Base-by-base conservation (phyloP, 345 rosid species). In the Eucalyptus cloeziana region DNA sequence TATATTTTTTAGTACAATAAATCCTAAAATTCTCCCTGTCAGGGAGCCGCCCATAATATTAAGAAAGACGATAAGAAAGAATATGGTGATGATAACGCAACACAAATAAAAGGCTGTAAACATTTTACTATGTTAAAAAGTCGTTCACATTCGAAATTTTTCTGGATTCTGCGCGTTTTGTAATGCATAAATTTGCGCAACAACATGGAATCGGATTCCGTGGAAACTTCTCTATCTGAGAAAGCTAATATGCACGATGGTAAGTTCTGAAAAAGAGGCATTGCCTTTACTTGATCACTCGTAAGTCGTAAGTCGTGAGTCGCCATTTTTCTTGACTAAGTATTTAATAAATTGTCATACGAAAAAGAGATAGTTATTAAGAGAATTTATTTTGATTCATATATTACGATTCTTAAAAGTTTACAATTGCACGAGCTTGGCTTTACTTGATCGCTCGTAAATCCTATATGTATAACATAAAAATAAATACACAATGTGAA, bases 391-490 rank as follows among this genome's bases (percentile, higher is more conserved):
- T 24, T 25, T 27, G 67, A 60, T 60, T 25, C 67, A 60, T 27
- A 5, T 60, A 25, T 25, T 25, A 58, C 14, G 12, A 25, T 58
- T 58, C n/a, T 58, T 25, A 58, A 58, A 11, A 58, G n/a, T 24
- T 25, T 25, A 25, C n/a, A 11, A 25, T 10, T 58, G 67, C 67
- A 25, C n/a, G n/a, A 58, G 67, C 67, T 25, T 58, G 67, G 30
- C 14, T 25, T 58, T 58, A 24, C n/a, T 58, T 24, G 64, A 24
- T 58, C n/a, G 14, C 64, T 24, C 25, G 67, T 2, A 58, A 58
- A 24, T 25, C 67, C 13, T 58, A 25, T 0, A 0, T 5, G 14
- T 58, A 58, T 10, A 12, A 25, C 13, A 58, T 58, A 1, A 58
- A 58, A 58, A 58, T 24, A 58, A 58, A 25, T 5, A 58, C 13